A percentile compares a stretch with the other conserved stretches of the same genome.
Conservation (phyloP, 2,329 filamentous ascomycete genomes). For the Arthrobotrys entomopaga region DNA sequence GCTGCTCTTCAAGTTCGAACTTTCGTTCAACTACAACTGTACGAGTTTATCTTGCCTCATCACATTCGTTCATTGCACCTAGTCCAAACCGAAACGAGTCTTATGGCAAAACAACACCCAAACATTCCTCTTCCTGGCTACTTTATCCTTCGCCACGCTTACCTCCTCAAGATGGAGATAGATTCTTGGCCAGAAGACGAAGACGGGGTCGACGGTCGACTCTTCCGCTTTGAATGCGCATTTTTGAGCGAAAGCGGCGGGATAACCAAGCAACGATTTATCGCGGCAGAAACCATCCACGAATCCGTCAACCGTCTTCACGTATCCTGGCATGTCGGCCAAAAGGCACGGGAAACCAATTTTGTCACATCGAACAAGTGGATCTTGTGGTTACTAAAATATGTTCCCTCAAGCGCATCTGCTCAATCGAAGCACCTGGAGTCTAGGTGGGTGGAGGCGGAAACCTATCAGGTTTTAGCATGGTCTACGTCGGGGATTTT, state of each 20-base stretch:
- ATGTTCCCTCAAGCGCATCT: conserved; percentile 23
- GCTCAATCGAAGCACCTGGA: conserved; percentile 24
- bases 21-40: conserved; percentile 36
- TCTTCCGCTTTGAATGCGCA: conserved; percentile 26
- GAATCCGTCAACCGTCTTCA: conserved; percentile 34
- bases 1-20: conserved; percentile 42
- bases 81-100: conserved; percentile 41
- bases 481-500: conserved; percentile 42
- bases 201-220: not conserved
- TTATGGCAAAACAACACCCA: conserved; percentile 23
- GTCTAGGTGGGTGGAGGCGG: conserved; percentile 30
- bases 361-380: conserved; percentile 43
- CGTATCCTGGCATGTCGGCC: conserved; percentile 40
- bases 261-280: conserved; percentile 28
- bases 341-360: conserved; percentile 17
- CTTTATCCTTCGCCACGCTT: conserved; percentile 39
- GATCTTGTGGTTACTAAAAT: conserved; percentile 43
- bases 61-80: conserved; percentile 41
- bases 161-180: conserved; percentile 33
- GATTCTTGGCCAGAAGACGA: conserved; percentile 14
- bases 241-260: conserved; percentile 23
- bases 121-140: conserved; percentile 30
- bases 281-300: conserved; percentile 38
- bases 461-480: conserved; percentile 37
- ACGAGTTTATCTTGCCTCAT: conserved; percentile 37